Base-by-base conservation (phyloP, 1,284 basidiomycete species). In the Ustilago crameri region DNA sequence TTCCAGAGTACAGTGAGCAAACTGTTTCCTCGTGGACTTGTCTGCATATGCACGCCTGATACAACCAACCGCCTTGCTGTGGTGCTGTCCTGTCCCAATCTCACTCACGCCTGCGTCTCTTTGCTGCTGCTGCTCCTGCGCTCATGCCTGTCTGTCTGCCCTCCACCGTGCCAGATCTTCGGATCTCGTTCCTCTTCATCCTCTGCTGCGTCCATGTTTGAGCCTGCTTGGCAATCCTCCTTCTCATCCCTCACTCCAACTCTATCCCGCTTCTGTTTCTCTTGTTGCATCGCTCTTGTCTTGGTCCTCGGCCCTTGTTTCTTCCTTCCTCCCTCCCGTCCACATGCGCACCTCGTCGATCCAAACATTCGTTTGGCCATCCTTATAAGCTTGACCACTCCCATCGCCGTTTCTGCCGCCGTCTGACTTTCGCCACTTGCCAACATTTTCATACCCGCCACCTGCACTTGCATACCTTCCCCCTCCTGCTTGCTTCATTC, bases 111-210 rank as follows among this genome's bases (percentile, higher is more conserved):
- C 30, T 30, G 30, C 30, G 12, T 30, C 38, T 20, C 15, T 40
- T 20, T 40, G 38, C 38, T 40, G 38, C 18, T 20, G 38, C 17
- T n/a, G 17, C 15, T 34, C 10, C 27, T 46, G 34, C 22, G 47
- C 18, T 8, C 23, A 42, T 24, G 51, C 35, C 47, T 30, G 7
- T 12, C 30, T 24, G 51, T 23, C 47, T 30, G 7, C 30, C 30
- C 35, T 23, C 47, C 26, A 38, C 48, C 14, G 35, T 41, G 49
- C 60, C 61, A 57, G 54, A 57, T 63, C 61, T 63, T 57, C 50
- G 61, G 54, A 63, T 57, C 49, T 7, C 26, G 34, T 57, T 49
- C 50, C 46, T 57, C 61, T 63, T 41, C n/a, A 35, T 46, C 47
- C 47, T 42, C 43, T 32, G 9, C 42, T 30, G 14, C 20, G 12